Evolutionary conservation across 805 yeast species (phyloP).

Genomic region (Candida anglica): DNA sequence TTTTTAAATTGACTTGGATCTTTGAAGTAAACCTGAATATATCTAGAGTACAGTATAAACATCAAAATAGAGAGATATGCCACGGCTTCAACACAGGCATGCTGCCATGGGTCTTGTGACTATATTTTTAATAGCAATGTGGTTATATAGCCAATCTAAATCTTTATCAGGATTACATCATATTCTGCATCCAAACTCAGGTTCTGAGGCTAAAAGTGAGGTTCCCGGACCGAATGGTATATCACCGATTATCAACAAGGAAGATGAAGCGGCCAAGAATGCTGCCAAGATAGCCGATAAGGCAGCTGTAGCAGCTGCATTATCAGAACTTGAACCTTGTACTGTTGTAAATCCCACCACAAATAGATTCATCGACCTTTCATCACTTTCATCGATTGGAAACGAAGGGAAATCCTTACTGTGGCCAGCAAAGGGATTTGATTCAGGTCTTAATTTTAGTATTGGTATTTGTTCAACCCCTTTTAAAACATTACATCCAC

Average conservation of each 20-base stretch:
- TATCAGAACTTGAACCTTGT: slow-evolving; percentile 24
- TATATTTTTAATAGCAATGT: too few species aligned
- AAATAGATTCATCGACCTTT: slow-evolving; percentile 50
- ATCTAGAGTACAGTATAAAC: too few species aligned
- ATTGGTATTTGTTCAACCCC: slow-evolving; percentile 46
- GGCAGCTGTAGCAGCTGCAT: not conserved
- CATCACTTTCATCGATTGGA: slow-evolving; percentile 44
- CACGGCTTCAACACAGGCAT: too few species aligned
- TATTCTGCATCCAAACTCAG: too few species aligned
- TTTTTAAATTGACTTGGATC: too few species aligned
- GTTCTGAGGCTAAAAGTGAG: not conserved
- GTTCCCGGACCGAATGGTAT: not conserved
- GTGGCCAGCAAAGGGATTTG: slow-evolving; percentile 71
- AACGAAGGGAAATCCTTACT: slow-evolving; percentile 44
- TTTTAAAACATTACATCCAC: slow-evolving; percentile 36
- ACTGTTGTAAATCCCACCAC: slow-evolving; percentile 34
- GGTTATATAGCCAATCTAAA: too few species aligned
- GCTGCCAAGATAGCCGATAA: not conserved
- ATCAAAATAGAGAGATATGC: too few species aligned
- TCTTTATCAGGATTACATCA: too few species aligned
- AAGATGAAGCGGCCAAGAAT: not conserved
- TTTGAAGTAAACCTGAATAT: too few species aligned
- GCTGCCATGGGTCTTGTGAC: too few species aligned
- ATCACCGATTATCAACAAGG: not conserved
- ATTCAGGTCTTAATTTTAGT: slow-evolving; percentile 65